These are phyloP conservation scores for Cystoisospora suis DNA, from an alignment of 169 alveolate species.

Conservation along the genomic window DNA sequence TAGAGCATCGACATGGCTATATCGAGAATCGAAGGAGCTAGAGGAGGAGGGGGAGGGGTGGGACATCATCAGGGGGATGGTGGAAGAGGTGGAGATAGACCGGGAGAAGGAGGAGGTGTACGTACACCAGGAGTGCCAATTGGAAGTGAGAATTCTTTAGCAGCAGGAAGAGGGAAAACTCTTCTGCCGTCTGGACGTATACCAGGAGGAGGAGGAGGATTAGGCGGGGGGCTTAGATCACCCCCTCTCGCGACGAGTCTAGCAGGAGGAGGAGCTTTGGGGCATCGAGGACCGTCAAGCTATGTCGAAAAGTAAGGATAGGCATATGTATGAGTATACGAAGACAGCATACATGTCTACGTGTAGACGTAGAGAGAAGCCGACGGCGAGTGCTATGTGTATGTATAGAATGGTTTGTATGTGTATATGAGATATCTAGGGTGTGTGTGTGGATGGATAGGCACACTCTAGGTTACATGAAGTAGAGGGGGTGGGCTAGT, in stretches of 20 bases:
- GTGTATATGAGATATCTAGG: background rate
- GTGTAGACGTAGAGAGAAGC: background rate
- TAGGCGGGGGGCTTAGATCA: background rate
- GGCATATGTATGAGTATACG: background rate
- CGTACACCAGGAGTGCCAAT: background rate
- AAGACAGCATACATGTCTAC: background rate
- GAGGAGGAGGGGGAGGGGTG: no score
- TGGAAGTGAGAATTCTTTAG: background rate
- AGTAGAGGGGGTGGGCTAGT: background rate
- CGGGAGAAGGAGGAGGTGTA: no score
- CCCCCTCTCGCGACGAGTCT: background rate
- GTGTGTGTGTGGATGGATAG: background rate
- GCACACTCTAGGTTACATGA: background rate
- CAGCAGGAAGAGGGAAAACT: background rate
- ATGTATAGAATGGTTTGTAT: background rate
- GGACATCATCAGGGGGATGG: no score
- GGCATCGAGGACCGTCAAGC: background rate
- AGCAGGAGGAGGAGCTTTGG: background rate
- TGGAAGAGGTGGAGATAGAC: no score
- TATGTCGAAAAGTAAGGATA: conserved; percentile 23
- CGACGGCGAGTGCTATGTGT: background rate
- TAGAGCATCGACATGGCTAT: no score
- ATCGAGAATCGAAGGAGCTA: no score
- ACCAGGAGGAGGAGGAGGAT: background rate
- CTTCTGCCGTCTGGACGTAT: background rate